Evolutionary conservation across 768 basidiomycete genomes (phyloP), one percentile per base, ranked within the genome.

Genomic region (Rhodotorula babjevae): DNA sequence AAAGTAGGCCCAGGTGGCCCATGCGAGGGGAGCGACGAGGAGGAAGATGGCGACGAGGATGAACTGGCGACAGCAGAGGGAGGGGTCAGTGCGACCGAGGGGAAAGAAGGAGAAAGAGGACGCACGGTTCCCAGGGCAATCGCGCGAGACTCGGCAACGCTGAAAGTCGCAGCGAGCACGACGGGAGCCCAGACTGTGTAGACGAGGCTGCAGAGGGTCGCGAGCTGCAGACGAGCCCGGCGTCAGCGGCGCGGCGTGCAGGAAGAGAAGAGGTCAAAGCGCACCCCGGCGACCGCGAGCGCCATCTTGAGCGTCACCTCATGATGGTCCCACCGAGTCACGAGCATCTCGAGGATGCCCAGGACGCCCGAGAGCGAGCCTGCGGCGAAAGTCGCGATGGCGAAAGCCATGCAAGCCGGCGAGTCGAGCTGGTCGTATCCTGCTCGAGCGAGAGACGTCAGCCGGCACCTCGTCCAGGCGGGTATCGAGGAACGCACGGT

Each of bases 131-230:
- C 62, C 23, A 53, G 10, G 1, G 4, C 25, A 33, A 52, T 1
- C 0, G 52, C 50, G 23, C 31, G 21, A 3, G 31, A 21, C 36
- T 53, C 49, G 7, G 62, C 19, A 2, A 33, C 33, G 62, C 25
- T 0, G 14, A 33, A 25, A 0, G 40, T 4, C 3, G 15, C 2
- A 4, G 25, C 36, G 4, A 16, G 5, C 21, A 40, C 33, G 25
- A 53, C 33, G 62, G 14, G 5, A 19, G 33, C 9, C 62, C 62
- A 63, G 50, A 63, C 25, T 25, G 40, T 33, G 49, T 23, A 25
- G 2, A 8, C 62, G 50, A 63, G 1, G 33, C 49, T 15, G 23
- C 53, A 46, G 29, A 33, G 7, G 14, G 46, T 52, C 50, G 50
- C 50, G 50, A 52, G 8, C 50, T 52, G 50, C 27, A 11, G 29